Evolutionary conservation across 306 rosid genomes (phyloP).

Genomic region (Arachis stenosperma): DNA sequence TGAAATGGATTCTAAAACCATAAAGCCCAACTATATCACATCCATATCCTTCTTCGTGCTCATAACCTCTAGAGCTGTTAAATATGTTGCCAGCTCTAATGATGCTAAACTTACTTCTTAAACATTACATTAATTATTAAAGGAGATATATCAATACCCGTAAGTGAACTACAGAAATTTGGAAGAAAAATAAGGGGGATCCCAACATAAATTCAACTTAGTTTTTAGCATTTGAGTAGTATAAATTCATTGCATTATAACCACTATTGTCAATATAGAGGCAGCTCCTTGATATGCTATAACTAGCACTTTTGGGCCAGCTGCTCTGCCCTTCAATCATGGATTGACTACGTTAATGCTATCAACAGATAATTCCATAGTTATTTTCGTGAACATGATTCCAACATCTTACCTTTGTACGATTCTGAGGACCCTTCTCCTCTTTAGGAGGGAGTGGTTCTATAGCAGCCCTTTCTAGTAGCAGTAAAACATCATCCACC

Average conservation of each 20-base stretch:
- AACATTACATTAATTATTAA: conserved; percentile 10
- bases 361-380: conserved; percentile 27
- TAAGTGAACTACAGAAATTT: conserved; percentile 21
- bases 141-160: conserved; percentile 12
- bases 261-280: background rate
- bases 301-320: background rate
- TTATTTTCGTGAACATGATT: conserved; percentile 4
- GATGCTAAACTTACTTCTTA: conserved; percentile 26
- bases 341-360: background rate
- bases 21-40: conserved; percentile 25
- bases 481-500: conserved; percentile 83
- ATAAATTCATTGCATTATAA: background rate
- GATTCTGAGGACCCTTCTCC: conserved; percentile 99
- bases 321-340: background rate
- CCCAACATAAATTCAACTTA: conserved; percentile 16
- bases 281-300: background rate
- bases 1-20: conserved; percentile 34
- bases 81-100: conserved; percentile 21
- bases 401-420: conserved; percentile 76
- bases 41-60: conserved; percentile 16
- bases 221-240: background rate
- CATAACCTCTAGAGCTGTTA: conserved; percentile 23
- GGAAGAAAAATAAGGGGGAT: conserved; percentile 22
- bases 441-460: conserved; percentile 99
- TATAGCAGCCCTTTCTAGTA: conserved; percentile 94